Percentiles rank a stretch among this genome's conserved stretches.
These are phyloP conservation scores for Lachnellula hyalina DNA, from an alignment of 2,329 filamentous ascomycete genomes.

Conservation along the genomic window DNA sequence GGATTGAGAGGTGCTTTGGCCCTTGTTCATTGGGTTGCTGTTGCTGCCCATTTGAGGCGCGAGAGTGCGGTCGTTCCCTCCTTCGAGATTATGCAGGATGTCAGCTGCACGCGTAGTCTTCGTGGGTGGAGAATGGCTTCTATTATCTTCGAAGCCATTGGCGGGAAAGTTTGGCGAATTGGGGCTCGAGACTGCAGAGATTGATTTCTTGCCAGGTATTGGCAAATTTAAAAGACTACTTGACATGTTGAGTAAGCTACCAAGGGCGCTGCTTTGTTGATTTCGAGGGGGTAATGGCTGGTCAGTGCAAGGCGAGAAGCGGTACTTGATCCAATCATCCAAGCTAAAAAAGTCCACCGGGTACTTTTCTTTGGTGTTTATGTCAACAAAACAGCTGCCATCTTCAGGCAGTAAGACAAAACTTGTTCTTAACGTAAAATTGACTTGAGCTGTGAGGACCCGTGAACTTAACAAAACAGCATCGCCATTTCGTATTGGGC, in stretches of 20 bases:
- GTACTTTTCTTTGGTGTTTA: slow-evolving; percentile 69
- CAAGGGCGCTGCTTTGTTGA: slow-evolving; percentile 29
- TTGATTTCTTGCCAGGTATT: slow-evolving; percentile 25
- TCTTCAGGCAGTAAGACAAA: slow-evolving; percentile 82
- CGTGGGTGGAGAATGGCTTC: slow-evolving; percentile 15
- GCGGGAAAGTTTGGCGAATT: slow-evolving; percentile 16
- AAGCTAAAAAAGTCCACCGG: slow-evolving; percentile 78
- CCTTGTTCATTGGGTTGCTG: slow-evolving; percentile 19
- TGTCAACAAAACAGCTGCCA: slow-evolving; percentile 79
- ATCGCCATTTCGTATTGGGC: slow-evolving; percentile 86
- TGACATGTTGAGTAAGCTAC: slow-evolving; percentile 34
- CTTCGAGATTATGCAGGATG: slow-evolving; percentile 18
- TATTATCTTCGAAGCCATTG: slow-evolving; percentile 15
- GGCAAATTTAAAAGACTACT: slow-evolving; percentile 23
- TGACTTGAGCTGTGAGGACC: slow-evolving; percentile 85
- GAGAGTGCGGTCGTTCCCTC: slow-evolving; percentile 26
- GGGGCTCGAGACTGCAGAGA: slow-evolving; percentile 17
- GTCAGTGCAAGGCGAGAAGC: slow-evolving; percentile 70
- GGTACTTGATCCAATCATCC: slow-evolving; percentile 72
- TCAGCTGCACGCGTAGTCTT: slow-evolving; percentile 26
- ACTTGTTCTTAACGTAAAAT: slow-evolving; percentile 83
- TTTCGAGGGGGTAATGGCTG: slow-evolving; percentile 56
- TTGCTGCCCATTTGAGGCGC: slow-evolving; percentile 26
- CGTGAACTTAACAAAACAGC: slow-evolving; percentile 85
- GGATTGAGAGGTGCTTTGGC: slow-evolving; percentile 24